phyloP scores from a whole-genome alignment of 768 basidiomycete genomes.

The Trametes coccinea region DNA sequence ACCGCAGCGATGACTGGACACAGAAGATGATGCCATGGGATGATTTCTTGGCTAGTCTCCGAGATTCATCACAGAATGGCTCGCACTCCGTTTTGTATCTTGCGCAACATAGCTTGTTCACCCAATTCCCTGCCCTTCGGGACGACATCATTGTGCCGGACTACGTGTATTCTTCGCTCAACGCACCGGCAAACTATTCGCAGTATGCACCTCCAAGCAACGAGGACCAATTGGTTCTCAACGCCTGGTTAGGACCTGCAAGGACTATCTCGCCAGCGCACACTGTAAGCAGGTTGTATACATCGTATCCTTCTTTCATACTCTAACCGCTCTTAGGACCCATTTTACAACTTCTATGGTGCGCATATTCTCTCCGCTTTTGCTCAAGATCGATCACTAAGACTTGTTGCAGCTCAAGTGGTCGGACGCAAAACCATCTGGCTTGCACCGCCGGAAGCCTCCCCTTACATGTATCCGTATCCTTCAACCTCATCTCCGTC shows the following conservation, averaged over 20 bases:
- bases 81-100: slow-evolving; percentile 60
- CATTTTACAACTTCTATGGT: slow-evolving; percentile 92
- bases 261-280: slow-evolving; percentile 89
- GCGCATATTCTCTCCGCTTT: slow-evolving; percentile 22
- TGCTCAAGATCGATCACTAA: background rate
- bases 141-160: slow-evolving; percentile 84
- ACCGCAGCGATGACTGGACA: slow-evolving; percentile 77
- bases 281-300: slow-evolving; percentile 51
- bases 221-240: slow-evolving; percentile 65
- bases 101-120: slow-evolving; percentile 86
- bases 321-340: slow-evolving; percentile 59
- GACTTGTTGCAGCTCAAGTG: slow-evolving; percentile 65
- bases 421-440: slow-evolving; percentile 89
- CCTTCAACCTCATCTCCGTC: slow-evolving; percentile 26
- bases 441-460: slow-evolving; percentile 73
- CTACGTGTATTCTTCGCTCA: slow-evolving; percentile 73
- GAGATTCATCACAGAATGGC: slow-evolving; percentile 18
- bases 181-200: slow-evolving; percentile 42
- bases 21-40: slow-evolving; percentile 81
- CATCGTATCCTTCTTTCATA: slow-evolving; percentile 12
- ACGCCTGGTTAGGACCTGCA: slow-evolving; percentile 81
- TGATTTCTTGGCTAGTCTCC: slow-evolving; percentile 59
- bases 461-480: slow-evolving; percentile 62
- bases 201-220: slow-evolving; percentile 66
- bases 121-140: slow-evolving; percentile 78